Conservation (phyloP, 192 early-diverging fungal genomes). For the Diversispora eburnea region DNA sequence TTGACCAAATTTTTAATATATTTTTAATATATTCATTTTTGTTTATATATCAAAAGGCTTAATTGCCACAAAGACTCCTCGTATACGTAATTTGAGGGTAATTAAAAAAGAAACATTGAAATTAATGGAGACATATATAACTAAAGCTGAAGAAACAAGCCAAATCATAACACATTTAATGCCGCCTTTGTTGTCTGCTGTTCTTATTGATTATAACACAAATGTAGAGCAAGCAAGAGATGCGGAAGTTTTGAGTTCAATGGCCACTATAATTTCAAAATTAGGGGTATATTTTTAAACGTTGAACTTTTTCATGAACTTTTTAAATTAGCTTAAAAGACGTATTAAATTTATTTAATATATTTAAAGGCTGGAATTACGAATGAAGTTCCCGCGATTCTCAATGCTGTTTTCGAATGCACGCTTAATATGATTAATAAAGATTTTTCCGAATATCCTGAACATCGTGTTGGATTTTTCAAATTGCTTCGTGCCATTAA, state of each 20-base stretch:
- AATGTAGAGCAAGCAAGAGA: slow-evolving; percentile 89
- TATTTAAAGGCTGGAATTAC: slow-evolving; percentile 62
- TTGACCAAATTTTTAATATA: too few relatives aligned
- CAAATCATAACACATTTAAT: slow-evolving; percentile 82
- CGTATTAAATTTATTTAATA: not conserved
- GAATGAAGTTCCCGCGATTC: slow-evolving; percentile 78
- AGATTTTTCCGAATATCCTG: slow-evolving; percentile 96
- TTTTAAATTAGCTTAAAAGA: too few relatives aligned
- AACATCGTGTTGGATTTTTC: slow-evolving; percentile 95
- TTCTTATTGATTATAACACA: slow-evolving; percentile 83
- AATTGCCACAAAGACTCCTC: slow-evolving; percentile 89
- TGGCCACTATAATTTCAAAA: slow-evolving; percentile 81
- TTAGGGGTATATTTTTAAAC: slow-evolving; percentile 58
- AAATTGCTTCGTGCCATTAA: slow-evolving; percentile 90
- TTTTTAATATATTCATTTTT: too few relatives aligned
- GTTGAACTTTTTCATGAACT: not conserved
- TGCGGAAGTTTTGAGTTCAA: slow-evolving; percentile 90
- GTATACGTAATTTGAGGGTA: slow-evolving; percentile 84
- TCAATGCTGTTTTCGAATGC: slow-evolving; percentile 93
- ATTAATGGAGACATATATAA: slow-evolving; percentile 90
- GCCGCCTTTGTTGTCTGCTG: slow-evolving; percentile 85
- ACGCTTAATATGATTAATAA: slow-evolving; percentile 99
- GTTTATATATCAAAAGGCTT: slow-evolving; percentile 41
- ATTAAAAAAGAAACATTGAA: slow-evolving; percentile 96
- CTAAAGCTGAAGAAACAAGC: slow-evolving; percentile 80